A percentile compares a stretch with the other conserved stretches of the same genome.
Evolutionary conservation across 2,329 filamentous ascomycete genomes (phyloP).

Genomic region (Chaetomium sp.): DNA sequence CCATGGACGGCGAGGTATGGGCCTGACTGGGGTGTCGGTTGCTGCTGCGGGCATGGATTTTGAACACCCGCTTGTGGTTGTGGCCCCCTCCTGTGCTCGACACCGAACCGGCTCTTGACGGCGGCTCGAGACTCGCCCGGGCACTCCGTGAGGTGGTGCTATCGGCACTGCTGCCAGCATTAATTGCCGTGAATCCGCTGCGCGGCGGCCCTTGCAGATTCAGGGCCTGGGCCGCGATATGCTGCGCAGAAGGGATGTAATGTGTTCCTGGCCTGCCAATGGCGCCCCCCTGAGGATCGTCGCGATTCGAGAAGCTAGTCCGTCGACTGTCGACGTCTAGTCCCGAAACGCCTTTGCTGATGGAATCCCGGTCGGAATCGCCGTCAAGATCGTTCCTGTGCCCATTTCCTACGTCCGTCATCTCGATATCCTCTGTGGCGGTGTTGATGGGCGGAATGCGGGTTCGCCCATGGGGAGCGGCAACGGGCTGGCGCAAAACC

Average conservation of each 20-base stretch:
- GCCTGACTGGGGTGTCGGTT: constrained; percentile 16
- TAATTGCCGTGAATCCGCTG: constrained; percentile 20
- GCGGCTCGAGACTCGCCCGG: constrained; percentile 16
- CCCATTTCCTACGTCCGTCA: constrained; percentile 22
- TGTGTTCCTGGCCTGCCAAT: background rate
- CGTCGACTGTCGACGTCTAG: constrained; percentile 26
- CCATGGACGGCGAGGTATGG: constrained; percentile 17
- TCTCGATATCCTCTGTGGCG: constrained; percentile 27
- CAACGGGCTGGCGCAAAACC: background rate
- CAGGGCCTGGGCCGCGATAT: constrained; percentile 29
- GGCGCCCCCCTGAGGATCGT: background rate
- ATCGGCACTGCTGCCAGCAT: background rate
- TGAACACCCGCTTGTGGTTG: constrained; percentile 28
- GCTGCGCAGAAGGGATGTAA: constrained; percentile 12
- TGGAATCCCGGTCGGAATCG: constrained; percentile 24
- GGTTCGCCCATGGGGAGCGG: background rate
- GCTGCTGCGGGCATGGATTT: constrained; percentile 30
- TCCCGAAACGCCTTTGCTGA: constrained; percentile 3
- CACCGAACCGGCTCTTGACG: constrained; percentile 20
- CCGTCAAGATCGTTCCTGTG: background rate
- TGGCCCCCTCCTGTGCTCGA: constrained; percentile 13
- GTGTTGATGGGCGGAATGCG: background rate
- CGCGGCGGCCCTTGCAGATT: constrained; percentile 17
- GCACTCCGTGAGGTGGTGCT: constrained; percentile 17
- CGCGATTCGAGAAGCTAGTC: constrained; percentile 26